Percentiles rank a stretch among this genome's conserved stretches.
Conservation (phyloP, 495 filamentous ascomycete genomes). For the Lichenothelia convexa region DNA sequence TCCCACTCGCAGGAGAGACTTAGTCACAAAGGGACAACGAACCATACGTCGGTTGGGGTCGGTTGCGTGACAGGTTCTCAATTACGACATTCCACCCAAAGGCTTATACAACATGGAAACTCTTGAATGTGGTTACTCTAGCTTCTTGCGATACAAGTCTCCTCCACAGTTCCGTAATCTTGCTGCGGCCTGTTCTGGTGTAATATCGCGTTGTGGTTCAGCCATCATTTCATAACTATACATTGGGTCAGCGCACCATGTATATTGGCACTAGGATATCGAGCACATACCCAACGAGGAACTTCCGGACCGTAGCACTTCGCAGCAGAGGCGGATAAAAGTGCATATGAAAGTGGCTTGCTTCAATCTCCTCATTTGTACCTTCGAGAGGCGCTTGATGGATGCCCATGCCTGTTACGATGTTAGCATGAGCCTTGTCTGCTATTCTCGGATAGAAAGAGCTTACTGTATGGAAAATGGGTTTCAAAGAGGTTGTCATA, state of each 20-base stretch:
- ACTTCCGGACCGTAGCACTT: slow-evolving; percentile 87
- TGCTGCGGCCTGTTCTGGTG: slow-evolving; percentile 83
- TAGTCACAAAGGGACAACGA: too few relatives aligned
- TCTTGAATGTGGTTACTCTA: slow-evolving; percentile 23
- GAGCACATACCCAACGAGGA: slow-evolving; percentile 74
- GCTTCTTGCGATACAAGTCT: slow-evolving; percentile 60
- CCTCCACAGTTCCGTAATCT: slow-evolving; percentile 58
- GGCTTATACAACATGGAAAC: too few relatives aligned
- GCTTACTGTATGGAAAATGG: slow-evolving; percentile 74
- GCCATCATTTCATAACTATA: slow-evolving; percentile 81
- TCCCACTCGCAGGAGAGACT: too few relatives aligned
- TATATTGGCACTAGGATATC: slow-evolving; percentile 14
- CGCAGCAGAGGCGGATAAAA: slow-evolving; percentile 90
- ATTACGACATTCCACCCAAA: too few relatives aligned
- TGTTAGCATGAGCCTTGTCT: neutral
- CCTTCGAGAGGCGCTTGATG: slow-evolving; percentile 88
- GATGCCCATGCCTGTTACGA: slow-evolving; percentile 46
- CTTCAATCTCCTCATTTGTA: slow-evolving; percentile 65
- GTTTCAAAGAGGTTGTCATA: slow-evolving; percentile 98
- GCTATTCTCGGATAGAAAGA: neutral
- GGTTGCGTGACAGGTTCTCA: too few relatives aligned
- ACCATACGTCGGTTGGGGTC: too few relatives aligned
- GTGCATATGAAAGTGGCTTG: slow-evolving; percentile 85
- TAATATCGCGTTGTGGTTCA: slow-evolving; percentile 94
- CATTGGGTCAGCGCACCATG: too few relatives aligned